Evolutionary conservation across 202 grass and related monocot genomes (phyloP).

Genomic region (Schoenoplectus tabernaemontani): DNA sequence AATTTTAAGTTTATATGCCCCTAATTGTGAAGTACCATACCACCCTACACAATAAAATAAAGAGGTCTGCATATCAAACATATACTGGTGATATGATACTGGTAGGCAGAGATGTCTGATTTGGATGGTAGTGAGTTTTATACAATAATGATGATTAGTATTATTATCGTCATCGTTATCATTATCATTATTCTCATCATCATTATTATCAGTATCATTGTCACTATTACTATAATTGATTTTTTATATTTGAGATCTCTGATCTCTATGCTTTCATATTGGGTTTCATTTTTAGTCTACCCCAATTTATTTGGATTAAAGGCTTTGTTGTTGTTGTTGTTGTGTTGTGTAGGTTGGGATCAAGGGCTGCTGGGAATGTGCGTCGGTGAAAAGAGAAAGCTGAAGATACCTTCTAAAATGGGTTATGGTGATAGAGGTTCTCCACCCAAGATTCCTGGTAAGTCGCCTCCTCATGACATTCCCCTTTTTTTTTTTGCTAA

Average conservation of each 20-base stretch:
- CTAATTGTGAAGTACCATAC: conserved; percentile 16
- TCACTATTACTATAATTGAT: too few relatives aligned
- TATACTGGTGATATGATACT: not conserved
- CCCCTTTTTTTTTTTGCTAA: not conserved
- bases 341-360: conserved; percentile 67
- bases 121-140: not conserved
- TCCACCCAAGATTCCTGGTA: conserved; percentile 91
- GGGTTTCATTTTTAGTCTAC: too few relatives aligned
- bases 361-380: conserved; percentile 93
- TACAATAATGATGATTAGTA: too few relatives aligned
- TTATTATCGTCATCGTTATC: too few relatives aligned
- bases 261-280: too few relatives aligned
- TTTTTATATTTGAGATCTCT: too few relatives aligned
- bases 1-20: not conserved
- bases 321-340: too few relatives aligned
- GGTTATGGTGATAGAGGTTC: conserved; percentile 79
- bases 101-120: not conserved
- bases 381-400: conserved; percentile 84
- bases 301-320: too few relatives aligned
- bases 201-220: too few relatives aligned
- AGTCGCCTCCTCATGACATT: not conserved
- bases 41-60: conserved; percentile 6
- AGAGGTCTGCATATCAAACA: not conserved
- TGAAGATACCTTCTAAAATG: conserved; percentile 85
- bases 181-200: too few relatives aligned